Evolutionary conservation across 495 filamentous ascomycete genomes (phyloP).

Genomic region (Evernia prunastri): DNA sequence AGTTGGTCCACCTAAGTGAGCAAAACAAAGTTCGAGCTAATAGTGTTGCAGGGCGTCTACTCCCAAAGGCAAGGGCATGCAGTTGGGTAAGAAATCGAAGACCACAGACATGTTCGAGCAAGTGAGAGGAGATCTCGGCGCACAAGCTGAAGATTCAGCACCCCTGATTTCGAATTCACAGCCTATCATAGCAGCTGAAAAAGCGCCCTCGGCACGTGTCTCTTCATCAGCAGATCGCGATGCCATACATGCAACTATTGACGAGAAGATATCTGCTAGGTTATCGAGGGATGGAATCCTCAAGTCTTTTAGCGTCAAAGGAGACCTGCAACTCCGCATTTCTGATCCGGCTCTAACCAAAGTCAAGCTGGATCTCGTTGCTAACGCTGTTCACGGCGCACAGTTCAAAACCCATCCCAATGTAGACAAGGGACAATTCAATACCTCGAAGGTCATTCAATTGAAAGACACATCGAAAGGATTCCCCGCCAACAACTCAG

Average conservation of each 20-base stretch:
- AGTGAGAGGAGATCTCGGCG: conserved; percentile 78
- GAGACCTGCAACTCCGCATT: conserved; percentile 83
- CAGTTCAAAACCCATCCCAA: conserved; percentile 94
- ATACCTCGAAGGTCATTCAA: conserved; percentile 69
- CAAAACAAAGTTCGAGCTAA: conserved; percentile 17
- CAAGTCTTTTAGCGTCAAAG: conserved; percentile 79
- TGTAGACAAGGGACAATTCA: conserved; percentile 81
- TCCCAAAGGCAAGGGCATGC: conserved; percentile 93
- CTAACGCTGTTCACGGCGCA: conserved; percentile 66
- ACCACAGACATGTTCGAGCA: conserved; percentile 93
- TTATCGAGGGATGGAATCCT: conserved; percentile 78
- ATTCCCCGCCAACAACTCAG: conserved; percentile 85
- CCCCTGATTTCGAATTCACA: conserved; percentile 68
- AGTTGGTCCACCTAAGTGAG: conserved; percentile 43
- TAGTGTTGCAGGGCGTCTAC: conserved; percentile 47
- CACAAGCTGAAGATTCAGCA: conserved; percentile 66
- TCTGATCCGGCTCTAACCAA: conserved; percentile 81
- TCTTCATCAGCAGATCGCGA: conserved; percentile 67
- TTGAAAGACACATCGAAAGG: conserved; percentile 74
- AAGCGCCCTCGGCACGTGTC: conserved; percentile 50
- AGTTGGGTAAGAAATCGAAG: conserved; percentile 96
- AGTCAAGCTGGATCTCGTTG: conserved; percentile 71
- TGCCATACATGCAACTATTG: conserved; percentile 77
- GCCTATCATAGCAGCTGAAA: conserved; percentile 48
- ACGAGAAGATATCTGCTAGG: conserved; percentile 80